Evolutionary conservation across 331 rosid genomes (phyloP).

Genomic region (Quercus phellos): DNA sequence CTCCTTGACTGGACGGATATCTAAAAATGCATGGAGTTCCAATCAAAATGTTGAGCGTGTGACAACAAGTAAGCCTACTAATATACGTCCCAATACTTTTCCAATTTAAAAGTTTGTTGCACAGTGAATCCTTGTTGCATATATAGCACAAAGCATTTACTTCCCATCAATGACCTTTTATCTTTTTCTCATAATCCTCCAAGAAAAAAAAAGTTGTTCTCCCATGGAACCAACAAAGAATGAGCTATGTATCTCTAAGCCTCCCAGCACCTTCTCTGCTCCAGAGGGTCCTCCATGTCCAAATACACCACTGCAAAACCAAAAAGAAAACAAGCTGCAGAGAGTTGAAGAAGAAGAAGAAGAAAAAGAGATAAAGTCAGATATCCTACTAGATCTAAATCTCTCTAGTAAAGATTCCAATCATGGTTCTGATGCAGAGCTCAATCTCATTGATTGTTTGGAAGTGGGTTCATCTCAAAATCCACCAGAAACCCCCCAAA

Average conservation of each 20-base stretch:
- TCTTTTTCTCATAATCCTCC: constrained; percentile 19
- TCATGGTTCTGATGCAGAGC: constrained; percentile 20
- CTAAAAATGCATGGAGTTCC: background rate
- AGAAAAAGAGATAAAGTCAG: constrained; percentile 14
- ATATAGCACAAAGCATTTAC: constrained; percentile 23
- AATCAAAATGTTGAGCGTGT: constrained; percentile 13
- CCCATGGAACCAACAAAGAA: constrained; percentile 43
- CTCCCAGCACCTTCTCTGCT: constrained; percentile 10
- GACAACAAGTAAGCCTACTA: background rate
- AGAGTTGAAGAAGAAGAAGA: constrained; percentile 33
- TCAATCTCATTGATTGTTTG: constrained; percentile 46
- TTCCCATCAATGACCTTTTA: constrained; percentile 10
- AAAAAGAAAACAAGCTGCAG: constrained; percentile 32
- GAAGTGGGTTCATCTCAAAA: constrained; percentile 31
- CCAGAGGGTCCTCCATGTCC: constrained; percentile 49
- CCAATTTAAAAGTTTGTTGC: background rate
- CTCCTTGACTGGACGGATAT: no score
- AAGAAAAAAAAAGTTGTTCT: constrained; percentile 11
- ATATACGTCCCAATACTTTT: background rate
- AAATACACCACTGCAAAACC: constrained; percentile 45
- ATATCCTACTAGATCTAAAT: constrained; percentile 33
- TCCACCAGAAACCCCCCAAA: constrained; percentile 6
- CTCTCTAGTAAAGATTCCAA: constrained; percentile 5
- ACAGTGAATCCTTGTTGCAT: constrained; percentile 12
- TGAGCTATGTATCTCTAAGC: constrained; percentile 8